A percentile compares a stretch with the other conserved stretches of the same genome.
phyloP scores from a whole-genome alignment of 371 early-diverging fungal genomes.

The Coelomomyces lativittatus region DNA sequence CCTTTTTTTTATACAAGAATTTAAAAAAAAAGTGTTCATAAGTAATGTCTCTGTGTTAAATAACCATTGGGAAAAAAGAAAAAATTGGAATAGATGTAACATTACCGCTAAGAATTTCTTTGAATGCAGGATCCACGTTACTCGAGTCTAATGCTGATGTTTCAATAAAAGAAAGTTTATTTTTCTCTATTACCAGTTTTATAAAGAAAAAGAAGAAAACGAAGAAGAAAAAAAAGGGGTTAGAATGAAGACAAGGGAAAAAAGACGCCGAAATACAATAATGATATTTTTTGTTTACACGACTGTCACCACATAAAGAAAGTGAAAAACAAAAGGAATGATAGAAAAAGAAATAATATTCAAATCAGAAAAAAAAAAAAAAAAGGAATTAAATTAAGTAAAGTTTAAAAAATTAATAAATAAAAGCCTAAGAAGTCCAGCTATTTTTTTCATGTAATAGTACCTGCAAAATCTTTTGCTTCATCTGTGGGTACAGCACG shows the following conservation, averaged over 20 bases:
- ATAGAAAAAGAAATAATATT: too few relatives aligned
- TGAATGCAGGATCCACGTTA: constrained; percentile 86
- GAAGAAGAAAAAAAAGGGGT: background rate
- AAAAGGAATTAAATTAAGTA: too few relatives aligned
- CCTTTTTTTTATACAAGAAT: constrained; percentile 1
- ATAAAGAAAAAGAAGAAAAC: background rate
- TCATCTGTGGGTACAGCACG: constrained; percentile 91
- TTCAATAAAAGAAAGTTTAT: constrained; percentile 79
- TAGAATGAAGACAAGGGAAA: background rate
- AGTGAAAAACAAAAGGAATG: too few relatives aligned
- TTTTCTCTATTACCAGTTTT: constrained; percentile 60
- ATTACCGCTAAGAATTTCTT: constrained; percentile 72
- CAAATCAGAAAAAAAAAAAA: too few relatives aligned
- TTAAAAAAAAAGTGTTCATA: background rate
- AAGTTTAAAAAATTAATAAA: too few relatives aligned
- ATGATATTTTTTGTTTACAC: background rate
- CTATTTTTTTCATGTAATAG: too few relatives aligned
- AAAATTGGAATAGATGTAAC: background rate
- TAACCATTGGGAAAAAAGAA: background rate
- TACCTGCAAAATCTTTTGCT: constrained; percentile 88
- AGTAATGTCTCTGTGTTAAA: constrained; percentile 3
- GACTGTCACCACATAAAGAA: too few relatives aligned
- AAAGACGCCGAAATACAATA: too few relatives aligned
- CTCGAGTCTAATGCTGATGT: constrained; percentile 84
- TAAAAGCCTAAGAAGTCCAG: too few relatives aligned